Evolutionary conservation across 2,329 filamentous ascomycete species (phyloP).

Genomic region (Aspergillus awamori): DNA sequence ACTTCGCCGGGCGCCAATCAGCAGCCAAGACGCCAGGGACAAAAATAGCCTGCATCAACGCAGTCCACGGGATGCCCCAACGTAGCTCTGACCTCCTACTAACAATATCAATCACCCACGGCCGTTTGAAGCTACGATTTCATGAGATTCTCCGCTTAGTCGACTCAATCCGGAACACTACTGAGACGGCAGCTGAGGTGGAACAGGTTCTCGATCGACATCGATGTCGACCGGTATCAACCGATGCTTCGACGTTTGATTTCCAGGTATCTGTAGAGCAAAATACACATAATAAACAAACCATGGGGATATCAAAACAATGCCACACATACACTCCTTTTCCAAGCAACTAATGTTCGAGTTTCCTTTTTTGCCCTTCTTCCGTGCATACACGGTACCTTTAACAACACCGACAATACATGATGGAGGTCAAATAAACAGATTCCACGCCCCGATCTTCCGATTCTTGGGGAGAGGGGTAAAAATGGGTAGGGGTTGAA

Average conservation of each 20-base stretch:
- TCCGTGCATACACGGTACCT: background rate
- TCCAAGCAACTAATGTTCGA: constrained; percentile 7
- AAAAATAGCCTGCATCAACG: constrained; percentile 9
- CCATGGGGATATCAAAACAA: constrained; percentile 17
- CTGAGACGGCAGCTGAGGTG: background rate
- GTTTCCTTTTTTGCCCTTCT: constrained; percentile 10
- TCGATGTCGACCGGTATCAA: background rate
- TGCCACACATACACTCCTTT: constrained; percentile 12
- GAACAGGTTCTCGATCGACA: background rate
- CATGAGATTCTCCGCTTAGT: too few species aligned
- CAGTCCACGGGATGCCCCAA: background rate
- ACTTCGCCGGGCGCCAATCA: constrained; percentile 11
- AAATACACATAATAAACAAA: constrained; percentile 16
- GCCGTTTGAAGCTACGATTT: too few species aligned
- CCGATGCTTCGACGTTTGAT: background rate
- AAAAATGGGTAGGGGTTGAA: background rate
- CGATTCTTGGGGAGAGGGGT: constrained; percentile 7
- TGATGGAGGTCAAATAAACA: constrained; percentile 9
- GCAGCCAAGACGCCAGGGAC: background rate
- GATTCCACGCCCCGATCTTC: constrained; percentile 11
- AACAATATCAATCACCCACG: too few species aligned
- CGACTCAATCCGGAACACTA: too few species aligned
- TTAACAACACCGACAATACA: constrained; percentile 1
- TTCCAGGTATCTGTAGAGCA: background rate
- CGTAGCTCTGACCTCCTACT: too few species aligned